Evolutionary conservation across 495 filamentous ascomycete species (phyloP).

Genomic region (Talaromyces nanjingensis): DNA sequence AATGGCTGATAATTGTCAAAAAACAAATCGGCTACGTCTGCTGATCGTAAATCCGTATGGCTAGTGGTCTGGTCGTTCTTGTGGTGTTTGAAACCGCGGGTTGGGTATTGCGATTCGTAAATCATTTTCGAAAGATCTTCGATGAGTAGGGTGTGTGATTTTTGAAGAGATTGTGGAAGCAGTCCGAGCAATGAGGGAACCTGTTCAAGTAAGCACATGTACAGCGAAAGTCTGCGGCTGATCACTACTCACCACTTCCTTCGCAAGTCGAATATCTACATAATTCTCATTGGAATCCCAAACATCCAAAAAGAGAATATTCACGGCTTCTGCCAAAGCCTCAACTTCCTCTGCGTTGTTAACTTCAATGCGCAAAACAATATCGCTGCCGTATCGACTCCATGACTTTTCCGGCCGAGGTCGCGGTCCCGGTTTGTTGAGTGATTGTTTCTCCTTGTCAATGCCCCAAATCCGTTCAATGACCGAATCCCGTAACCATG

Average conservation of each 20-base stretch:
- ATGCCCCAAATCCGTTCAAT: constrained; percentile 59
- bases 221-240: background rate
- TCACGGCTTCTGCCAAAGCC: constrained; percentile 64
- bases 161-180: constrained; percentile 67
- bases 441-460: constrained; percentile 17
- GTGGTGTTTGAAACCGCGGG: constrained; percentile 18
- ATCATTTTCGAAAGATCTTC: constrained; percentile 73
- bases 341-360: constrained; percentile 60
- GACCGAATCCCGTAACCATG: constrained; percentile 56
- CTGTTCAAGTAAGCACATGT: constrained; percentile 25
- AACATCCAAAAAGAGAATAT: constrained; percentile 76
- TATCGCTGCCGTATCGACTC: constrained; percentile 67
- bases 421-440: constrained; percentile 17
- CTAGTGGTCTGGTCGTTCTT: constrained; percentile 26
- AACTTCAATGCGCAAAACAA: constrained; percentile 85
- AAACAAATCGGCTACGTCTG: constrained; percentile 56
- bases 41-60: constrained; percentile 18
- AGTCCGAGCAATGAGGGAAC: constrained; percentile 74
- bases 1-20: constrained; percentile 84
- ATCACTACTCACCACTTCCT: constrained; percentile 57
- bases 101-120: constrained; percentile 63
- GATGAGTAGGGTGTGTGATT: constrained; percentile 68
- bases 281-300: constrained; percentile 79
- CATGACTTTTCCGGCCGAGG: constrained; percentile 43
- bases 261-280: constrained; percentile 79